Base-by-base conservation (phyloP, 352 stramenopile genomes). In the Phytophthora idaei region DNA sequence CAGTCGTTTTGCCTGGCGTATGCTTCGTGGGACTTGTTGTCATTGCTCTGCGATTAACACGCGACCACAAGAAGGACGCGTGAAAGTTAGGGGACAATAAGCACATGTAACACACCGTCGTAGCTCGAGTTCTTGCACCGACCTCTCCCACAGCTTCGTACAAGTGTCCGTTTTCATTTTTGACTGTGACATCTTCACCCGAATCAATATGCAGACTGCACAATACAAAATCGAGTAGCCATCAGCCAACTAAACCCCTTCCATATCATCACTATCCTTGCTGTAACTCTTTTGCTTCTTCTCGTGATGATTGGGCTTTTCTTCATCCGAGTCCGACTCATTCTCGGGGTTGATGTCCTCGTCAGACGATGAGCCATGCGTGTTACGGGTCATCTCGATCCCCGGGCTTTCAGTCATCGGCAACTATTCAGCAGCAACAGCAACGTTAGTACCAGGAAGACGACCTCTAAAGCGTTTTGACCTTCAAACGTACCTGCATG, bases 1-100 rank as follows among this genome's bases (percentile, higher is more conserved):
- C 78, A 21, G 56, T 90, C 34, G 31, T 90, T 49, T 74, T 90
- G 46, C 80, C 84, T 4, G 69, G 81, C 1, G 50, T 78, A 8
- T 82, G 80, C 62, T 80, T 93, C 34, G 71, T 84, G 3, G 71
- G 76, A 36, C 58, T 93, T 10, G 73, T 74, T 28, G 52, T 87
- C 3, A 32, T 87, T n/a, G 84, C 80, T 21, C 69, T 84, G 28
- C 74, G 78, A 46, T 78, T 90, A 61, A 83, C 82, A 9, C 78
- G 80, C 14, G 74, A 90, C 54, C 84, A 93, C 72, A 93, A 90
- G 76, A 93, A 93, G 59, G 67, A 89, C 48, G 84, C 82, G 31
- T 93, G 73, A 74, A 52, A 47, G 15, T 15, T 14, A 15, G 32
- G 31, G 17, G 36, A 52, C 36, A 54, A 25, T 15, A 57, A 73